Evolutionary conservation across 305 asterid species (phyloP), one percentile per base, ranked within the genome.

Genomic region (Fraxinus ornus): DNA sequence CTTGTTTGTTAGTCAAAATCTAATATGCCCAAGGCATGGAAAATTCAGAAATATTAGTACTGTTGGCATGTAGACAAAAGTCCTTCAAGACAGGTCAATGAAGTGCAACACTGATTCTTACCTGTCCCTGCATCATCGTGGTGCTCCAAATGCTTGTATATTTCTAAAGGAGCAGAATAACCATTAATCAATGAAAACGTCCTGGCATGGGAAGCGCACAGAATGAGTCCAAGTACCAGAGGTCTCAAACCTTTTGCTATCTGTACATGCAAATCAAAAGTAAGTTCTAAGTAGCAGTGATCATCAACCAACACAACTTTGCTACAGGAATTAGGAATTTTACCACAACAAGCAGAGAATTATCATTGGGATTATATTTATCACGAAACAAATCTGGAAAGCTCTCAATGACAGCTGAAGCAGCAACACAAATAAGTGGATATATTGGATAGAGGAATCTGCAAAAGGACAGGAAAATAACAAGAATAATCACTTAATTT

Each of bases 361-460:
- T 8, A 75, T 85, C 86, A 77, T 89, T 84, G 84, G 93, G 94
- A 80, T 90, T 90, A 88, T 91, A 87, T 87, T 91, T 91, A 77
- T 91, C 96, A 85, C 92, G 86, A 84, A 96, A 96, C 39, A 96
- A 81, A 88, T 94, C 99, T 78, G 99, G 99, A 82, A 96, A 90
- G 88, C 97, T 90, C 86, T 96, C 98, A 84, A 94, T 93, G 86
- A 92, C 98, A 90, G 99, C 98, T 68, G 98, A 88, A 85, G 99
- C 99, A 89, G 99, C 98, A 81, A 94, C 94, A 84, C 99, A 94
- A 60, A 96, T 92, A 86, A 96, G 97, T 57, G 99, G 99, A 88
- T 94, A 96, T 87, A 96, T 91, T 78, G 99, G 99, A 88, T 94
- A 96, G 60, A 96, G 98, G 84, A 96, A 96, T 88, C 99, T 94